Base-by-base conservation (phyloP, 139 green algal genomes). In the Chlamydomonas eustigma region DNA sequence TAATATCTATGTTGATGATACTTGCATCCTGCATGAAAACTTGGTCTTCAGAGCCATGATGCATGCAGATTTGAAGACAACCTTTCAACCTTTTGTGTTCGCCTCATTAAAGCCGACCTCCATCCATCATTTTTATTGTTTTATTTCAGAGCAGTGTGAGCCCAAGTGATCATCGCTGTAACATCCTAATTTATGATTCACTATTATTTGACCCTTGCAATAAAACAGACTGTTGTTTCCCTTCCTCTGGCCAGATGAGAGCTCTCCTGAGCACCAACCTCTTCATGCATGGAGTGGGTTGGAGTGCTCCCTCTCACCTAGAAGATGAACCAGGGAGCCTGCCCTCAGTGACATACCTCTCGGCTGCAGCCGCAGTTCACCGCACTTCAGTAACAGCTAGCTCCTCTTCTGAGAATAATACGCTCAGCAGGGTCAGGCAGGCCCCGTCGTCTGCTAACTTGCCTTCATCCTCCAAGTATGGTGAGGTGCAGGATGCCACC, bases 221-320 rank as follows among this genome's bases (percentile, higher is more conserved):
- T 51, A 34, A 32, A 73, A 32, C 8, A 73, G 50, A 32, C 32
- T 73, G 24, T 73, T 73, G 18, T 34, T 73, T 68, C 52, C 18
- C 52, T 28, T 28, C 22, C 12, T 28, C 34, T 6, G 3, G 4
- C 30, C 8, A 73, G 65, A 31, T 73, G 65, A 4, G n/a, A 28
- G 30, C 34, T 8, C 65, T 73, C 6, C 65, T 51, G 30, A 73
- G 65, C 65, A 73, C 65, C 8, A 73, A 73, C 65, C 32, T 73
- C 18, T 73, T 73, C 34, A 32, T 73, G 33, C 39, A 24, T 32
- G 65, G 65, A 8, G 65, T 50, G 18, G 65, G 65, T 6, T 73
- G 65, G 65, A 73, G 65, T 50, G 34, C 63, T 5, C 63, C 63
- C 63, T 70, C 44, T 18, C 44, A 58, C 44, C 12, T 18, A 28